Evolutionary conservation across 2,329 filamentous ascomycete species (phyloP), one percentile per base, ranked within the genome.

Genomic region (Microcera coccophila): DNA sequence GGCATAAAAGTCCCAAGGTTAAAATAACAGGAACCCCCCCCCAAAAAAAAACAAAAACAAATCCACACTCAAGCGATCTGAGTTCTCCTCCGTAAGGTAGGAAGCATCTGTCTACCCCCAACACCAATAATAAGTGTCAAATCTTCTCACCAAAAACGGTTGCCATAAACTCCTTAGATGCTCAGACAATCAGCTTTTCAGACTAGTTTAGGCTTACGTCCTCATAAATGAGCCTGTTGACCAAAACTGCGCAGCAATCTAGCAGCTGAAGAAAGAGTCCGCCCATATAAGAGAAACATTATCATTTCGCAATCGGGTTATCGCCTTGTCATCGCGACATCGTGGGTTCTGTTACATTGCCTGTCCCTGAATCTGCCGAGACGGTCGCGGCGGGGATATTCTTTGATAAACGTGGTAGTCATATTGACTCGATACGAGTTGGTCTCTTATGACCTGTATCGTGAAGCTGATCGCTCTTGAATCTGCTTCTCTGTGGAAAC

Each of bases 401-500:
- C 48, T 49, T 51, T 48, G 48, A 49, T 49, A 47, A 52, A 59
- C 57, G 58, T 59, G 45, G 48, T 51, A 52, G 52, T 58, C 48
- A 38, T 45, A 22, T 44, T 33, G 54, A 57, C 52, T 57, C 45
- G 41, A 36, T 21, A 20, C 47, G 44, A 56, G 55, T 51, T 45
- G 45, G 39, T 48, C 38, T 43, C 49, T 52, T 52, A 66, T 52
- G 64, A 53, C 45, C 62, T 49, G 54, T 60, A 64, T 44, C 63
- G 62, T 38, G 57, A 42, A 44, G 54, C 60, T 29, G 73, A 70
- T 43, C 85, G 76, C 51, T 88, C 81, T 60, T 87, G 81, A 57
- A 93, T 90, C 66, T 85, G 75, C 63, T 79, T 78, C 69, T 93
- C 88, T 39, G 87, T 93, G 57, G 83, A 79, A 72, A 87, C 78